phyloP scores from a whole-genome alignment of 108 stramenopile genomes.

The Mediolabrus comicus region DNA sequence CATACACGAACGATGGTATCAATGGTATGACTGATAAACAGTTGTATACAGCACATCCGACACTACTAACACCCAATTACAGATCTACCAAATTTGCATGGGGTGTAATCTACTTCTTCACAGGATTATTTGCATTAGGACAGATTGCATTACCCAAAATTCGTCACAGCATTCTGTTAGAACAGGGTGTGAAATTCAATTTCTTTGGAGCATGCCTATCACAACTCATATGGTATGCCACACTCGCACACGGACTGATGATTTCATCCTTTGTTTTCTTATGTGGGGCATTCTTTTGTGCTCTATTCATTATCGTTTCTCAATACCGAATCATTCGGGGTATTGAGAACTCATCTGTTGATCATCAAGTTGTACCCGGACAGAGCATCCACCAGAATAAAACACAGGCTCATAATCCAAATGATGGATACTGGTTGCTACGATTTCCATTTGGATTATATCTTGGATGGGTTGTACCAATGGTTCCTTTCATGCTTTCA shows the following conservation, averaged over 20 bases:
- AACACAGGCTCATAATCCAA: constrained; percentile 2
- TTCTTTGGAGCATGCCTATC: constrained; percentile 18
- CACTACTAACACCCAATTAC: constrained; percentile 73
- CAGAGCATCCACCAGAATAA: too few relatives aligned
- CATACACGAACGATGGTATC: constrained; percentile 36
- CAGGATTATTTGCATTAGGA: constrained; percentile 61
- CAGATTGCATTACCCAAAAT: constrained; percentile 40
- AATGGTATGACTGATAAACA: constrained; percentile 48
- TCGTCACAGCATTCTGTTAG: constrained; percentile 19
- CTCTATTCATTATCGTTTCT: constrained; percentile 6
- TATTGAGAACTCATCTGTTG: too few relatives aligned
- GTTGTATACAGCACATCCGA: constrained; percentile 71
- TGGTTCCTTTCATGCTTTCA: constrained; percentile 30
- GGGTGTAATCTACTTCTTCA: constrained; percentile 72
- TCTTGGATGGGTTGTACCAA: constrained; percentile 37
- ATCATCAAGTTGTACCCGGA: too few relatives aligned
- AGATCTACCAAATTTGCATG: constrained; percentile 76
- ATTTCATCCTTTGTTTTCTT: constrained; percentile 14
- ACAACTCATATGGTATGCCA: constrained; percentile 22
- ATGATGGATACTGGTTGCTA: constrained; percentile 33
- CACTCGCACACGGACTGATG: constrained; percentile 30
- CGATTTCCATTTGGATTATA: constrained; percentile 40
- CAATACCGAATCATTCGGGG: constrained; percentile 17
- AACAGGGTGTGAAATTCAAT: constrained; percentile 8
- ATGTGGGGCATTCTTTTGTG: constrained; percentile 4